Base-by-base conservation (phyloP, 2,329 filamentous ascomycete genomes). In the Aspergillus ochraceus region DNA sequence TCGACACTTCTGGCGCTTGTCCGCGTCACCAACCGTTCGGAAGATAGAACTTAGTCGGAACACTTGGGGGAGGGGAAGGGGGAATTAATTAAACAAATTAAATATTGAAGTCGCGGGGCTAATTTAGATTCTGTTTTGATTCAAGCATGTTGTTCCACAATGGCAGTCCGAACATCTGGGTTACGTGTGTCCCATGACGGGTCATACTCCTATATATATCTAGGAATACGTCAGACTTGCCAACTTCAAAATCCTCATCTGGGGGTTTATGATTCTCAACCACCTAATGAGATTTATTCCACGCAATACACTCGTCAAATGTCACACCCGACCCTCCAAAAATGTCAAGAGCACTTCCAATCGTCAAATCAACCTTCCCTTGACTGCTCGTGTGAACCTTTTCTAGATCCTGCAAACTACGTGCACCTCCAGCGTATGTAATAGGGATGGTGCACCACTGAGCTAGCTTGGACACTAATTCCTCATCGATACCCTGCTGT, bases 401-500 rank as follows among this genome's bases (percentile, higher is more conserved):
- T 60, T 95, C 90, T 29, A 99, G 79, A 71, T 99, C 95, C 51
- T 88, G 84, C 42, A 98, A 79, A 69, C 87, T 88, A 57, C 91
- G 86, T 46, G 92, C 95, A n/a, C 95, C 95, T 24, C 95, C 95
- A 6, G 95, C 95, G 79, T 99, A 99, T 1, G 95, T 99, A 17
- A 98, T 90, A 2, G 95, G 95, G 67, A 97, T 94, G 45, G 82
- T 88, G 74, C 92, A 97, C 92, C 95, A 98, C 65, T 88, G 80
- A 1, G 92, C 87, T 54, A 99, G 80, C 65, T 83, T 86, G 66
- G 82, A 77, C 9, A 99, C 92, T 12, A 99, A 83, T 66, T 89
- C 84, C 74, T 95, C 89, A 69, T 99, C 95, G 64, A 99, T 90
- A 51, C 95, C 95, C 70, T 87, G 85, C 75, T 98, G 95, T 49